Evolutionary conservation across 306 rosid species (phyloP).

Genomic region (Heteromeles arbutifolia): DNA sequence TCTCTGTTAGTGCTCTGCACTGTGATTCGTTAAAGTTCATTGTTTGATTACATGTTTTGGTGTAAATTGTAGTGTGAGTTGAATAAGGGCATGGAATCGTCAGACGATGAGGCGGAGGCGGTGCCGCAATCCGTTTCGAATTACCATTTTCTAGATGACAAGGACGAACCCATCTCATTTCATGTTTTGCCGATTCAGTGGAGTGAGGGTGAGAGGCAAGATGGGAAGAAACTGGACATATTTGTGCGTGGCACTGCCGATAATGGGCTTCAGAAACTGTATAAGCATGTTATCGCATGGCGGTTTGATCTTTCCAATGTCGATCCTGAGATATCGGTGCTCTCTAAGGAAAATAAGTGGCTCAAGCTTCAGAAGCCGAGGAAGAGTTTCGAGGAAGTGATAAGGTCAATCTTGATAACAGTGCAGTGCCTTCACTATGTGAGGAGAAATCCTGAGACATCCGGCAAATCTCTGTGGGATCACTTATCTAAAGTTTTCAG

Average conservation of each 20-base stretch:
- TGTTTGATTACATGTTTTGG: not conserved
- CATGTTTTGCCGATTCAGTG: constrained; percentile 65
- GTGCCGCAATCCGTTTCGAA: constrained; percentile 40
- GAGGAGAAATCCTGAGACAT: constrained; percentile 48
- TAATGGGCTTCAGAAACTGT: constrained; percentile 58
- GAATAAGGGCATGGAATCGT: constrained; percentile 48
- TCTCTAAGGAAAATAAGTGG: constrained; percentile 59
- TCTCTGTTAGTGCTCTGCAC: no score
- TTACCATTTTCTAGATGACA: constrained; percentile 58
- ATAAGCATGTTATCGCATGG: constrained; percentile 68
- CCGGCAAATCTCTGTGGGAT: constrained; percentile 67
- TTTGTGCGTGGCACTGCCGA: constrained; percentile 56
- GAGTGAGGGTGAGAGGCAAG: constrained; percentile 38
- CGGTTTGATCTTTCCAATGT: constrained; percentile 52
- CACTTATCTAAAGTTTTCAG: constrained; percentile 59
- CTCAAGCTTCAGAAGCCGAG: constrained; percentile 71
- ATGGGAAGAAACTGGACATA: constrained; percentile 23
- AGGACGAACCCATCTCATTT: constrained; percentile 48
- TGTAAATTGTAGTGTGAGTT: constrained; percentile 20
- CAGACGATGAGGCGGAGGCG: constrained; percentile 70
- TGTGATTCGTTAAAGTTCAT: not conserved
- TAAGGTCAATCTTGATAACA: constrained; percentile 58
- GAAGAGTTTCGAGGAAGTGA: constrained; percentile 55
- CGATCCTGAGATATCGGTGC: constrained; percentile 63
- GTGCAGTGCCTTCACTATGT: constrained; percentile 53